Base-by-base conservation (phyloP, 108 stramenopile genomes). In the Chaetoceros muelleri region DNA sequence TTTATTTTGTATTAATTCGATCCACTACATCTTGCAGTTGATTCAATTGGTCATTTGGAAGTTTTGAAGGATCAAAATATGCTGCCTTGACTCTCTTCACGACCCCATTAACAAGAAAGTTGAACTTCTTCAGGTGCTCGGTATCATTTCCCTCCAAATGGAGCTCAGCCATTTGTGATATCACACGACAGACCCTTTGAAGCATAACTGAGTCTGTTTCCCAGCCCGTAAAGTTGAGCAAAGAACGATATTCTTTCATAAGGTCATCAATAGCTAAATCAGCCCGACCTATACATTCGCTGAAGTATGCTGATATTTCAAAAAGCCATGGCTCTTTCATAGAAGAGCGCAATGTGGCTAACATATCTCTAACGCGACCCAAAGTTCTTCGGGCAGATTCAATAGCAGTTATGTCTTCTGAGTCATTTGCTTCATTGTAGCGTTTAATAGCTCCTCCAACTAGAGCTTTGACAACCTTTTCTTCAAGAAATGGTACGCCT, bases 201-300 rank as follows among this genome's bases (percentile, higher is more conserved):
- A 87, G 55, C 44, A 68, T 66, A 24, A 57, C 48, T 24, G 72
- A 55, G 40, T 87, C 85, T 60, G 69, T 67, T 55, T 91, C 84
- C 85, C 90, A 84, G 5, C 78, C 74, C 23, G 64, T 60, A 29
- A 73, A 49, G 20, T 70, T 63, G 24, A 72, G 70, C 48, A 87
- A 61, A 23, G 74, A 51, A 48, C 90, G 76, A 49, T 91, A 87
- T 53, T 85, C 81, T 57, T 87, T 85, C 84, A 87, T 83, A n/a
- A 91, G 58, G 60, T 84, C 73, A 20, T 82, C 75, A 31, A 78
- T 62, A n/a, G 83, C 72, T n/a, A 68, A 57, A 34, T 80, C 52
- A 7, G 46, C 47, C 19, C 67, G 65, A 24, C 85, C 85, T 22
- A 91, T 61, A 48, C 75, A 72, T 22, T 78, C 73, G 60, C 83